phyloP scores from a whole-genome alignment of 345 rosid species.

The Brassica napus region DNA sequence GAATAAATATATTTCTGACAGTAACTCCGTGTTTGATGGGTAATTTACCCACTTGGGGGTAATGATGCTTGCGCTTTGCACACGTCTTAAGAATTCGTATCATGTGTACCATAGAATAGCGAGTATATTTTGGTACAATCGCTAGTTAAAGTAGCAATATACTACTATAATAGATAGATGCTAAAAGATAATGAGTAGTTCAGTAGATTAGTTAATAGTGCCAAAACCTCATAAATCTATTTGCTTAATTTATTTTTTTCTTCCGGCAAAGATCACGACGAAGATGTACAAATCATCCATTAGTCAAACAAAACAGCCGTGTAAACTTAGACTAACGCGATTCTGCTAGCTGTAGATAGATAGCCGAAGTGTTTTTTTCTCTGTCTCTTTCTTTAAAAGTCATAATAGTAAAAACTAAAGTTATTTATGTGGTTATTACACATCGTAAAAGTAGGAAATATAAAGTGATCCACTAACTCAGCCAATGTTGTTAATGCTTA shows the following conservation, averaged over 20 bases:
- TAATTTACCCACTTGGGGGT: constrained; percentile 31
- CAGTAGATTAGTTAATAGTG: constrained; percentile 29
- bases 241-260: constrained; percentile 8
- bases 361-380: background rate
- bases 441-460: background rate
- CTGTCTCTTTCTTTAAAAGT: background rate
- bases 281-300: constrained; percentile 16
- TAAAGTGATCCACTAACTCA: constrained; percentile 3
- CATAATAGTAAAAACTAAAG: background rate
- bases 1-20: constrained; percentile 31
- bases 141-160: constrained; percentile 10
- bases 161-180: constrained; percentile 8
- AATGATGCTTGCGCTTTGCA: constrained; percentile 40
- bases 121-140: constrained; percentile 29
- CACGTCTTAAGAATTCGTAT: constrained; percentile 33
- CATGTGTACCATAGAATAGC: constrained; percentile 32
- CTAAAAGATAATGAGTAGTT: constrained; percentile 5
- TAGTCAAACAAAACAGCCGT: constrained; percentile 44
- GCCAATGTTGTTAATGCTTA: background rate
- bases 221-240: constrained; percentile 21
- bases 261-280: constrained; percentile 40
- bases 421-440: background rate
- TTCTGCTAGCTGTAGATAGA: constrained; percentile 36
- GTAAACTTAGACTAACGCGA: constrained; percentile 25
- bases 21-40: constrained; percentile 42